phyloP scores from a whole-genome alignment of 257 asterid genomes.

The Ligustrum vulgare region DNA sequence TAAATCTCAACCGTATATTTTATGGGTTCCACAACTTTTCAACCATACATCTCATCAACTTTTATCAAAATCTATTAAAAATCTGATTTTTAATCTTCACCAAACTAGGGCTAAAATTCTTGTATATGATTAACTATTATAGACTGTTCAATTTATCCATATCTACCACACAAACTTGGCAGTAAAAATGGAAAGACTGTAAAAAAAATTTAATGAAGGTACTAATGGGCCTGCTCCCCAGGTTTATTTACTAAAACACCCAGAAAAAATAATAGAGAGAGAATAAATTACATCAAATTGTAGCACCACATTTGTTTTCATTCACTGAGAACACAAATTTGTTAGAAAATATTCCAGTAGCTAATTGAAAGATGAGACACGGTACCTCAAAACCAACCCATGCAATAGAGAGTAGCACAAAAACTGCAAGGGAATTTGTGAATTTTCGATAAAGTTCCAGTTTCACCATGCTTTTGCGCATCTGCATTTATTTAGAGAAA shows the following conservation, averaged over 20 bases:
- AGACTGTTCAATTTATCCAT: not conserved
- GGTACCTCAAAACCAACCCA: constrained; percentile 55
- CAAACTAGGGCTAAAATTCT: too few species aligned
- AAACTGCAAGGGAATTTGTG: constrained; percentile 45
- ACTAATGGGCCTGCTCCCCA: not conserved
- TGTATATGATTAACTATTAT: constrained; percentile 4
- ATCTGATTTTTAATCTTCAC: too few species aligned
- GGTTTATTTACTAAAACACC: not conserved
- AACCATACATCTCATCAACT: too few species aligned
- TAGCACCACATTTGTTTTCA: not conserved
- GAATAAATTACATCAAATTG: not conserved
- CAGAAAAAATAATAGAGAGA: not conserved
- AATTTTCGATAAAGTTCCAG: constrained; percentile 85
- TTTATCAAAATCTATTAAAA: too few species aligned
- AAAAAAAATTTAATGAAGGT: not conserved
- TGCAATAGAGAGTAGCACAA: constrained; percentile 47
- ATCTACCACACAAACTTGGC: not conserved
- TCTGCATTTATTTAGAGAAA: constrained; percentile 39
- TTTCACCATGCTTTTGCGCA: constrained; percentile 82
- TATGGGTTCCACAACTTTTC: too few species aligned
- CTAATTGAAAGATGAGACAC: not conserved
- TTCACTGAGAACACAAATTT: not conserved
- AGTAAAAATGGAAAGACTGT: not conserved
- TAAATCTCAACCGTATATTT: too few species aligned
- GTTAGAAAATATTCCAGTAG: too few species aligned